Percentiles rank a stretch among this genome's conserved stretches.
phyloP scores from a whole-genome alignment of 495 filamentous ascomycete genomes.

The Letharia columbiana region DNA sequence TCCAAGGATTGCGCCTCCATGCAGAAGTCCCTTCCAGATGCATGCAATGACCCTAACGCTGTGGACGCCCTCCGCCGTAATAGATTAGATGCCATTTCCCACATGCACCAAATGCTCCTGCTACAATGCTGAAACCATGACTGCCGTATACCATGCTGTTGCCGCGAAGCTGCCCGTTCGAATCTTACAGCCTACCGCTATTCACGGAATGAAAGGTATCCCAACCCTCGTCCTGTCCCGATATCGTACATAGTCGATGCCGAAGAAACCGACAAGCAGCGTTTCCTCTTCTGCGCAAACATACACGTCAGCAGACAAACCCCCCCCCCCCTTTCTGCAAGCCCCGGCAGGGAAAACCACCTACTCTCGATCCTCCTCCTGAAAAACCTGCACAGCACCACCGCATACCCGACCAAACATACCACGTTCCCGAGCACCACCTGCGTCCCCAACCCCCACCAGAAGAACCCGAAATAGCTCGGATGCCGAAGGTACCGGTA shows the following conservation, averaged over 20 bases:
- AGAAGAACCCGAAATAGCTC: constrained; percentile 95
- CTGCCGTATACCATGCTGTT: background rate
- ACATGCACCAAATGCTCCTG: background rate
- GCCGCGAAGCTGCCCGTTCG: background rate
- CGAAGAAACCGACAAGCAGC: constrained; percentile 72
- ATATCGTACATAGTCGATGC: constrained; percentile 70
- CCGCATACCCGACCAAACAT: constrained; percentile 63
- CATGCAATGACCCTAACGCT: background rate
- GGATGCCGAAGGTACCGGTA: constrained; percentile 67
- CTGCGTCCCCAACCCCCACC: constrained; percentile 95
- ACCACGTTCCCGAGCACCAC: constrained; percentile 76
- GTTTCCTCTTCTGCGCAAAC: constrained; percentile 60
- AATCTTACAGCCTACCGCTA: background rate
- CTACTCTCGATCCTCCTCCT: constrained; percentile 53
- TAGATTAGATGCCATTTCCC: background rate
- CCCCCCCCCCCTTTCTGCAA: background rate
- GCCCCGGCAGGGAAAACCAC: constrained; percentile 28
- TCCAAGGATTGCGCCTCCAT: background rate
- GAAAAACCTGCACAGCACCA: constrained; percentile 83
- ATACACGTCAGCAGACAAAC: constrained; percentile 1
- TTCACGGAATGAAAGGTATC: constrained; percentile 58
- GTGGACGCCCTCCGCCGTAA: background rate
- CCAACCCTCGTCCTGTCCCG: constrained; percentile 55
- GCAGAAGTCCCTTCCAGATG: background rate
- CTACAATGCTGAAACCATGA: background rate